These are phyloP conservation scores for Auriscalpium vulgare DNA, from an alignment of 768 basidiomycete species.

Conservation along the genomic window DNA sequence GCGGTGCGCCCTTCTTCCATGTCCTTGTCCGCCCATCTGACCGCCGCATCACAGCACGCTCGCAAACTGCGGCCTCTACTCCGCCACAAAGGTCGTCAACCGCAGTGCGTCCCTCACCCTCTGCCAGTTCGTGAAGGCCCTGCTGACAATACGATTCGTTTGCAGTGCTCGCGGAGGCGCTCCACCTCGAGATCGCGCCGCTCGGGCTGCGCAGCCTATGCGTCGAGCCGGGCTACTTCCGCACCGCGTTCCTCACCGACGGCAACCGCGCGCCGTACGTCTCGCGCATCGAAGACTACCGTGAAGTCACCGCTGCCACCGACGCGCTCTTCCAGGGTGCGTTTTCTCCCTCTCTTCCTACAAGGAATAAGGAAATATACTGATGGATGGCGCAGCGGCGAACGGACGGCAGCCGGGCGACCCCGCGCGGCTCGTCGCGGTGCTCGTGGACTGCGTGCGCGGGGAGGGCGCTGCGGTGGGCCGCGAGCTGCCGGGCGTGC, in stretches of 20 bases:
- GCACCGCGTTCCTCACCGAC: slow-evolving; percentile 25
- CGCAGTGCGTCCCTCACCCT: slow-evolving; percentile 10
- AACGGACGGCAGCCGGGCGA: slow-evolving; percentile 19
- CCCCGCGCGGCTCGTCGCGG: slow-evolving; percentile 27
- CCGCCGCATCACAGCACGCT: slow-evolving; percentile 17
- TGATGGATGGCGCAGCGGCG: slow-evolving; percentile 22
- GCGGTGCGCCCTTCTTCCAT: background rate
- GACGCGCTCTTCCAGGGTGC: background rate
- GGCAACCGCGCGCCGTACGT: slow-evolving; percentile 1
- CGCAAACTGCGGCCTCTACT: slow-evolving; percentile 25
- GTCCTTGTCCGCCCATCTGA: background rate
- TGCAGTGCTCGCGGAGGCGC: slow-evolving; percentile 23
- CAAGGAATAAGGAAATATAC: background rate
- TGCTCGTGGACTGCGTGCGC: slow-evolving; percentile 25
- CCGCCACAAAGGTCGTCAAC: slow-evolving; percentile 32
- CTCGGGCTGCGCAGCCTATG: slow-evolving; percentile 31
- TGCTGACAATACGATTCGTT: background rate
- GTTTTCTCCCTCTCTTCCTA: background rate
- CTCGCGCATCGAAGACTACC: background rate
- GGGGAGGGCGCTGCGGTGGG: slow-evolving; percentile 8
- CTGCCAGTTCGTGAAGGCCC: slow-evolving; percentile 6
- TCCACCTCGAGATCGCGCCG: slow-evolving; percentile 16
- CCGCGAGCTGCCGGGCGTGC: slow-evolving; percentile 1
- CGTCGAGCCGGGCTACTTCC: slow-evolving; percentile 34
- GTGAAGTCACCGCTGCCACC: no score